These are phyloP conservation scores for Cyclotella cryptica DNA, from an alignment of 108 stramenopile genomes.

Conservation along the genomic window DNA sequence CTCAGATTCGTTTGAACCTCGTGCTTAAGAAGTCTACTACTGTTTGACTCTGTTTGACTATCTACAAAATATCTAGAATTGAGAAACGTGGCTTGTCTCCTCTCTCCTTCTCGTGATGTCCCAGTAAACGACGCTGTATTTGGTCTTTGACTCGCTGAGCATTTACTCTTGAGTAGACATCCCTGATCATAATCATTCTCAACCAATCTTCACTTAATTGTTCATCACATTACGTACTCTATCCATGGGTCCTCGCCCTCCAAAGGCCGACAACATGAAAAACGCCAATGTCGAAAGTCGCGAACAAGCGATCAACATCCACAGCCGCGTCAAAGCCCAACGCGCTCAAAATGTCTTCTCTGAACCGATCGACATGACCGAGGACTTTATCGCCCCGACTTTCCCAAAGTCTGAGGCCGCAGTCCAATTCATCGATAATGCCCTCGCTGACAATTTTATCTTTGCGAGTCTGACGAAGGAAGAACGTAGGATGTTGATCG, in stretches of 20 bases:
- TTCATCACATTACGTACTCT: background rate
- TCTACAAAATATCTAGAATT: no score
- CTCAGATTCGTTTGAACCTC: no score
- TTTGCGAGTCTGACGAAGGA: conserved; percentile 77
- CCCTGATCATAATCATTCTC: background rate
- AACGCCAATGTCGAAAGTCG: conserved; percentile 61
- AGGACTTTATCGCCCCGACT: conserved; percentile 72
- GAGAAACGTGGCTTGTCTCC: no score
- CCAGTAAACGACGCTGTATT: no score
- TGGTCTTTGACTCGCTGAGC: no score
- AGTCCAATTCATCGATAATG: conserved; percentile 82
- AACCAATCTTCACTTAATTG: background rate
- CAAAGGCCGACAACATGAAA: conserved; percentile 20
- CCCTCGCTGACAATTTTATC: conserved; percentile 89
- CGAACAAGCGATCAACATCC: conserved; percentile 83
- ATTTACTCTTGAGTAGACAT: background rate
- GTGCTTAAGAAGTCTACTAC: no score
- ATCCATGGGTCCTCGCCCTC: background rate
- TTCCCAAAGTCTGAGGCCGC: conserved; percentile 83
- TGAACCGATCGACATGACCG: conserved; percentile 75
- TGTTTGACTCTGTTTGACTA: no score
- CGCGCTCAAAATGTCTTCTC: conserved; percentile 90
- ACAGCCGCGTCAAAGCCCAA: conserved; percentile 71
- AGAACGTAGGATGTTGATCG: conserved; percentile 82
- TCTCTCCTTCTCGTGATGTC: no score